A percentile compares a stretch with the other conserved stretches of the same genome.
Evolutionary conservation across 805 yeast species (phyloP).

Genomic region (Isabelozyma gotoi): DNA sequence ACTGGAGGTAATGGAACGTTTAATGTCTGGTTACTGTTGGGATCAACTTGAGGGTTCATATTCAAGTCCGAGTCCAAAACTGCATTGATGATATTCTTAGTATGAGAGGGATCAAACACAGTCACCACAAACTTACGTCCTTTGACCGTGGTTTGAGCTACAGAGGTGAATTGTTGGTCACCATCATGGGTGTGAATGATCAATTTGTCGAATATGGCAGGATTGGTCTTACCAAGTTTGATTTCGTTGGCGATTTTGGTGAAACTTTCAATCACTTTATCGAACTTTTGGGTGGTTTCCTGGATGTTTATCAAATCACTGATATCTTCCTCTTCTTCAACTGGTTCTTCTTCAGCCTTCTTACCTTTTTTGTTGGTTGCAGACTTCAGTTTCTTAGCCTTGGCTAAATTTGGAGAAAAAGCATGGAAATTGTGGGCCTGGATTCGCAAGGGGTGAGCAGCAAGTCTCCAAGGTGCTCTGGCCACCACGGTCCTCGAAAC

Average conservation of each 20-base stretch:
- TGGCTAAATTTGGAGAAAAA: slow-evolving; percentile 5
- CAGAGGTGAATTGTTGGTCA: slow-evolving; percentile 50
- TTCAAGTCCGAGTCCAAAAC: slow-evolving; percentile 68
- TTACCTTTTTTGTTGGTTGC: slow-evolving; percentile 9
- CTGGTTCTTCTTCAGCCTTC: slow-evolving; percentile 11
- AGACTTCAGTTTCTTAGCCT: slow-evolving; percentile 9
- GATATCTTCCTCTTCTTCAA: slow-evolving; percentile 6
- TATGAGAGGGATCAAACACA: slow-evolving; percentile 78
- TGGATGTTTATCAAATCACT: slow-evolving; percentile 21
- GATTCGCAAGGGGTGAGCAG: background rate
- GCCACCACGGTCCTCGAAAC: background rate
- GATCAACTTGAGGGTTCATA: slow-evolving; percentile 77
- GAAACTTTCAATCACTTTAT: slow-evolving; percentile 50
- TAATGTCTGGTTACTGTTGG: slow-evolving; percentile 69
- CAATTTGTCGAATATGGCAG: slow-evolving; percentile 63
- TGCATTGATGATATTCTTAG: slow-evolving; percentile 67
- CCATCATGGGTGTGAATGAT: slow-evolving; percentile 49
- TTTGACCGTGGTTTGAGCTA: slow-evolving; percentile 71
- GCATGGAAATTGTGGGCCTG: slow-evolving; percentile 6
- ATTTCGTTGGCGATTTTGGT: slow-evolving; percentile 57
- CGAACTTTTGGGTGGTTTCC: slow-evolving; percentile 44
- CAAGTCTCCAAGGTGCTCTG: background rate
- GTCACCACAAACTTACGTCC: slow-evolving; percentile 76
- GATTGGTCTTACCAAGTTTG: slow-evolving; percentile 69
- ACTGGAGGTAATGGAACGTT: slow-evolving; percentile 74